A percentile compares a stretch with the other conserved stretches of the same genome.
Evolutionary conservation across 202 grass and related monocot species (phyloP).

Genomic region (Eragrostis tef): DNA sequence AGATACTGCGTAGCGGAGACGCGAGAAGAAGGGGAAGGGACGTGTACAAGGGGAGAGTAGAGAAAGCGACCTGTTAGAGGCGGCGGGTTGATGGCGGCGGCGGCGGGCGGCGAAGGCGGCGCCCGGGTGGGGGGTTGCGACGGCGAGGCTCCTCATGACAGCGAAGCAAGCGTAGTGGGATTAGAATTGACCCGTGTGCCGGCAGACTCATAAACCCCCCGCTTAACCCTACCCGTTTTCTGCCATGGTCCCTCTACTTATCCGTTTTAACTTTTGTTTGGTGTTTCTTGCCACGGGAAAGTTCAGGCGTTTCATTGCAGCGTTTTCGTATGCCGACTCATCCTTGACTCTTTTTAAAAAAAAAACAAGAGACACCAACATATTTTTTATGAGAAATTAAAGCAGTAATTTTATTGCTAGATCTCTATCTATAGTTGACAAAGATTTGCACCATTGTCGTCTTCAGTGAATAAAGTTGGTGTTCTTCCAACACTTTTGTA

Average conservation of each 20-base stretch:
- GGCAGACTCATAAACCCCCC: conserved; percentile 20
- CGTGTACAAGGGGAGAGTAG: neutral
- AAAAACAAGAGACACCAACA: too few species aligned
- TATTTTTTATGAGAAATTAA: too few species aligned
- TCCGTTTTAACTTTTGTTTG: neutral
- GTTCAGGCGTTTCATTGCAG: too few species aligned
- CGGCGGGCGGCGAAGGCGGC: conserved; percentile 30
- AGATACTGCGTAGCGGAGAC: neutral
- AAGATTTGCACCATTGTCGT: too few species aligned
- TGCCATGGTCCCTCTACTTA: neutral
- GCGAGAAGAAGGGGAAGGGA: neutral
- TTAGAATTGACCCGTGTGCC: neutral
- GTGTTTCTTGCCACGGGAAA: too few species aligned
- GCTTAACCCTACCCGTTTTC: conserved; percentile 40
- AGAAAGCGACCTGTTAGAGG: conserved; percentile 13
- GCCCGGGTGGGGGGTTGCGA: conserved; percentile 17
- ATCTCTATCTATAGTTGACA: too few species aligned
- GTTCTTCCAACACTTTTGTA: too few species aligned
- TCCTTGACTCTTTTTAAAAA: too few species aligned
- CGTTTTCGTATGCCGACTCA: too few species aligned
- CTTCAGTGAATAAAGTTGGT: too few species aligned
- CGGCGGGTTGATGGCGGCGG: neutral
- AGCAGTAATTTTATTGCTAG: too few species aligned
- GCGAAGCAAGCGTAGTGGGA: conserved; percentile 12
- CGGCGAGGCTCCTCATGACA: conserved; percentile 39